Percentiles rank a stretch among this genome's conserved stretches.
Conservation (phyloP, 768 basidiomycete genomes). For the Termitomyces heimii region DNA sequence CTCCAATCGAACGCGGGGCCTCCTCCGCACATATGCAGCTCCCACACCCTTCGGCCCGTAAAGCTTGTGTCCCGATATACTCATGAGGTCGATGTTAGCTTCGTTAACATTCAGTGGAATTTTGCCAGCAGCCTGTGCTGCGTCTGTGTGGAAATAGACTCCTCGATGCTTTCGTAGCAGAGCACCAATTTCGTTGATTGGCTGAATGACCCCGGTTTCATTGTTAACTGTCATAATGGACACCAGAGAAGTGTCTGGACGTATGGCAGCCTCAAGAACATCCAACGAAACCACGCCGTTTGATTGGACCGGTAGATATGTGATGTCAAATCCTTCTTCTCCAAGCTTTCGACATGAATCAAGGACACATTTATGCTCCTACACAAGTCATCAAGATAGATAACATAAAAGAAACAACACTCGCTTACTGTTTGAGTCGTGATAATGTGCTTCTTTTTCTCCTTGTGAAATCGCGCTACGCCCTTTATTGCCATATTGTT, state of each 20-base stretch:
- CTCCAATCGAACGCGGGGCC: conserved; percentile 90
- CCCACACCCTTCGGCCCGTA: conserved; percentile 98
- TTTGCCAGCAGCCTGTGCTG: conserved; percentile 92
- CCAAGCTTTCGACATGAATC: conserved; percentile 95
- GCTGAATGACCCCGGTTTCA: conserved; percentile 98
- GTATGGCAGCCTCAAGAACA: conserved; percentile 80
- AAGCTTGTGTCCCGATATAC: conserved; percentile 94
- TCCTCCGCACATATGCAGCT: conserved; percentile 86
- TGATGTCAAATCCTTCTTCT: conserved; percentile 96
- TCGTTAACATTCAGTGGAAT: conserved; percentile 91
- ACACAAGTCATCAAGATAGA: background rate
- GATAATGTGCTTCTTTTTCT: conserved; percentile 90
- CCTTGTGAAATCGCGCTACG: conserved; percentile 90
- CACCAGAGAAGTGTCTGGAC: conserved; percentile 89
- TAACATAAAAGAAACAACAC: background rate
- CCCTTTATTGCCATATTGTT: conserved; percentile 99
- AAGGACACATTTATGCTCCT: conserved; percentile 99
- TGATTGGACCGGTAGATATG: conserved; percentile 89
- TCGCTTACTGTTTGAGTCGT: conserved; percentile 86
- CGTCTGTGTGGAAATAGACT: conserved; percentile 95
- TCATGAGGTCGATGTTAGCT: conserved; percentile 93
- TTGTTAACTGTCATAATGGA: conserved; percentile 99
- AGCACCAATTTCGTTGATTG: conserved; percentile 90
- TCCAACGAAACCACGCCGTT: conserved; percentile 81
- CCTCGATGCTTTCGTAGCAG: conserved; percentile 83